Evolutionary conservation across 1,284 basidiomycete genomes (phyloP).

Genomic region (Pseudozyma sp.): DNA sequence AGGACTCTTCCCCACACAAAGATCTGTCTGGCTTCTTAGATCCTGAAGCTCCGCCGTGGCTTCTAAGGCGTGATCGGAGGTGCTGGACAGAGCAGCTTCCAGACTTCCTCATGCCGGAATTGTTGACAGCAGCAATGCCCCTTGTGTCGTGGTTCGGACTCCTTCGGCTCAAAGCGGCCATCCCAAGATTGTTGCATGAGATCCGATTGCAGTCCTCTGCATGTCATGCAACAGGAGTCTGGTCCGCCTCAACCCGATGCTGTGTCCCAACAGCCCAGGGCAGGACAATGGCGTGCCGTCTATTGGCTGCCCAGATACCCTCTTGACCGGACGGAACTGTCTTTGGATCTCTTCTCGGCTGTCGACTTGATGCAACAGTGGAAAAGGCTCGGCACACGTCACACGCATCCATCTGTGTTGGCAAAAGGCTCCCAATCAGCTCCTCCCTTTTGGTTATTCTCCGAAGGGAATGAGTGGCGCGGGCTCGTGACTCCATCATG

Average conservation of each 20-base stretch:
- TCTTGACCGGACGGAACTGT: neutral
- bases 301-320: neutral
- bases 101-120: too few relatives aligned
- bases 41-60: constrained; percentile 23
- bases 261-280: neutral
- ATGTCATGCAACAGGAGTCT: neutral
- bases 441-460: too few relatives aligned
- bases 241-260: constrained; percentile 7
- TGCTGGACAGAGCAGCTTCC: neutral
- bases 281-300: too few relatives aligned
- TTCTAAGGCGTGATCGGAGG: neutral
- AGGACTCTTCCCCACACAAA: neutral
- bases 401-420: neutral
- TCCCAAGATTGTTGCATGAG: neutral
- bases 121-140: neutral
- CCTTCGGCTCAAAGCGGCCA: constrained; percentile 18
- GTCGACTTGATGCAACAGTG: neutral
- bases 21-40: constrained; percentile 2
- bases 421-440: too few relatives aligned
- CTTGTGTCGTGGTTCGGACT: neutral
- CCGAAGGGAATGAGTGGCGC: too few relatives aligned
- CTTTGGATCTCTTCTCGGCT: constrained; percentile 1
- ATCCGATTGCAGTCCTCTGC: neutral
- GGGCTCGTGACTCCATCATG: too few relatives aligned
- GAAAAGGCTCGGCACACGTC: constrained; percentile 13